phyloP scores from a whole-genome alignment of 2,329 filamentous ascomycete genomes.

The Scytalidium lignicola region DNA sequence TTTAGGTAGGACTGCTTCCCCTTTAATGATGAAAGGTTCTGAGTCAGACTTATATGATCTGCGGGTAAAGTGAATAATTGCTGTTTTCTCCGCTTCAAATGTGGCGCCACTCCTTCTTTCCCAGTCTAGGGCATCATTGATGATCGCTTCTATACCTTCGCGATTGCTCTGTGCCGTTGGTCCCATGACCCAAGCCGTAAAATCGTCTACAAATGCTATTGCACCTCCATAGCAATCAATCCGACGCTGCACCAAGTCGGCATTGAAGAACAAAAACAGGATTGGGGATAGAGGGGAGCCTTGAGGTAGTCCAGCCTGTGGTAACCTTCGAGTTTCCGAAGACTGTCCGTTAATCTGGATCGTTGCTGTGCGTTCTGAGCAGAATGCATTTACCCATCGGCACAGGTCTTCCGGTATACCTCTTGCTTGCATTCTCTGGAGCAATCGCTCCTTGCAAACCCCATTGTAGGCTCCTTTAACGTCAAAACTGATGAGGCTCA shows the following conservation, averaged over 20 bases:
- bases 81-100: conserved; percentile 20
- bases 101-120: conserved; percentile 21
- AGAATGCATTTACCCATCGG: too few relatives aligned
- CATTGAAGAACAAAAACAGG: too few relatives aligned
- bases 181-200: conserved; percentile 13
- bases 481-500: conserved; percentile 31
- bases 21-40: conserved; percentile 1
- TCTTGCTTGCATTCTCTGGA: too few relatives aligned
- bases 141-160: conserved; percentile 18
- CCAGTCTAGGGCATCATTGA: conserved; percentile 16
- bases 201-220: conserved; percentile 26
- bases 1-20: not conserved
- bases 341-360: too few relatives aligned
- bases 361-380: too few relatives aligned
- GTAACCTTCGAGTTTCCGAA: too few relatives aligned
- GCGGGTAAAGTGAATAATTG: conserved; percentile 13
- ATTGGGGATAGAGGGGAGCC: too few relatives aligned
- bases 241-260: conserved; percentile 4
- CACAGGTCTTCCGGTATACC: too few relatives aligned
- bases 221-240: conserved; percentile 25
- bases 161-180: conserved; percentile 16
- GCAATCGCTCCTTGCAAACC: too few relatives aligned
- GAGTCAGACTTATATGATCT: not conserved
- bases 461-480: too few relatives aligned
- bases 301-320: too few relatives aligned